Conservation (phyloP, 345 rosid genomes). For the Durio zibethinus region DNA sequence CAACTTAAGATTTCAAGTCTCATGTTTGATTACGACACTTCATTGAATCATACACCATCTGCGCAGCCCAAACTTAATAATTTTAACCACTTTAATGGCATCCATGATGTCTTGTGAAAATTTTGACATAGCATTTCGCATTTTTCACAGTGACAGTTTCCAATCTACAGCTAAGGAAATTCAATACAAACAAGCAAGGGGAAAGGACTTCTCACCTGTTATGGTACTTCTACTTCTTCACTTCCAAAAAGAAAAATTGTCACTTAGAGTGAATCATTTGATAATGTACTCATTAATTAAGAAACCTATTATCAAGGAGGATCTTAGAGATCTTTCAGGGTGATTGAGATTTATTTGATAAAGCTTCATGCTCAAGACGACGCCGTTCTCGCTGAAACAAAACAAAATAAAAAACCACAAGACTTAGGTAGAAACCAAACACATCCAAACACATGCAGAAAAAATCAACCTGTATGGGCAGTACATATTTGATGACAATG, state of each 20-base stretch:
- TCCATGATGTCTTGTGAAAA: not conserved
- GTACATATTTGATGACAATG: not conserved
- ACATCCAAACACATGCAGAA: not conserved
- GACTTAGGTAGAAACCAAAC: not conserved
- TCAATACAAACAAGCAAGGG: not conserved
- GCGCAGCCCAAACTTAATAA: not conserved
- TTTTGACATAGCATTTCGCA: not conserved
- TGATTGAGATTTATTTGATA: conserved; percentile 10
- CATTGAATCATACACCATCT: not conserved
- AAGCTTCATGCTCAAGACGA: conserved; percentile 15
- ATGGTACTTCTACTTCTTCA: not conserved
- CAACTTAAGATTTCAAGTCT: too few species aligned
- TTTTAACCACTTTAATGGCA: not conserved
- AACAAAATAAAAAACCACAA: not conserved
- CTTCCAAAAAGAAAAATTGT: not conserved
- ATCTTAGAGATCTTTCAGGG: not conserved
- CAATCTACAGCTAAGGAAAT: not conserved
- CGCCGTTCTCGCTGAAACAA: conserved; percentile 15
- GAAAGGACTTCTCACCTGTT: not conserved
- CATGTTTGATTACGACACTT: not conserved
- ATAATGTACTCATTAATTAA: not conserved
- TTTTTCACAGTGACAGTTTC: not conserved
- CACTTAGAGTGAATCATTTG: not conserved
- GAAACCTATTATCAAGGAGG: not conserved
- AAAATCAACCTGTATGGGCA: not conserved